A percentile compares a stretch with the other conserved stretches of the same genome.
phyloP scores from a whole-genome alignment of 305 asterid genomes.

The Stenogyne calaminthoides region DNA sequence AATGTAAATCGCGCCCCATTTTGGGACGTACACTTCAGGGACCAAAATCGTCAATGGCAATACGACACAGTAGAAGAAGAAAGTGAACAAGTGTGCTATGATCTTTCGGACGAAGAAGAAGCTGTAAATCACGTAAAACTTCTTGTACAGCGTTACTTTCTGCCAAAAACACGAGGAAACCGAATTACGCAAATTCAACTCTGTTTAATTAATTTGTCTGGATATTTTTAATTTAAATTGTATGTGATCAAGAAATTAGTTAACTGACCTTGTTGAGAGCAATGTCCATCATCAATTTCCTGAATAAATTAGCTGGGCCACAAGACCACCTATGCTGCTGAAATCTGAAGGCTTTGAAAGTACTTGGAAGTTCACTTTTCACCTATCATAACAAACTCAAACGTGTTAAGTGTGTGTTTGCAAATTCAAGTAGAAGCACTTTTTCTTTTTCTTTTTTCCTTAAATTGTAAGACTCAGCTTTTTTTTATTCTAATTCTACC shows the following conservation, averaged over 20 bases:
- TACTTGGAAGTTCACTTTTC: constrained; percentile 53
- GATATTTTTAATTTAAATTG: neutral
- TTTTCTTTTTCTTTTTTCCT: too few species aligned
- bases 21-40: constrained; percentile 86
- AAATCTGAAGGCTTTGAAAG: constrained; percentile 48
- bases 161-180: constrained; percentile 33
- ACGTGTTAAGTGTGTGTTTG: too few species aligned
- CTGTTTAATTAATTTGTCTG: neutral
- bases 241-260: too few species aligned
- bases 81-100: constrained; percentile 92
- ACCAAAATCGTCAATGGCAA: constrained; percentile 74
- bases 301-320: constrained; percentile 51
- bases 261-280: constrained; percentile 42
- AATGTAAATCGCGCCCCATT: constrained; percentile 93
- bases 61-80: constrained; percentile 83
- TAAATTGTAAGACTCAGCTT: too few species aligned
- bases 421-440: too few species aligned
- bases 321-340: constrained; percentile 58
- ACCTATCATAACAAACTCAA: constrained; percentile 26
- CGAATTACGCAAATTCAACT: neutral
- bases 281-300: constrained; percentile 47
- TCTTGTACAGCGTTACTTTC: constrained; percentile 83
- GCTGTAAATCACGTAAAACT: constrained; percentile 91
- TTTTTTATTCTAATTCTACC: too few species aligned
- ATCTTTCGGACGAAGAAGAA: constrained; percentile 95